Evolutionary conservation across 1,284 basidiomycete genomes (phyloP).

Genomic region (Gymnopus androsaceus): DNA sequence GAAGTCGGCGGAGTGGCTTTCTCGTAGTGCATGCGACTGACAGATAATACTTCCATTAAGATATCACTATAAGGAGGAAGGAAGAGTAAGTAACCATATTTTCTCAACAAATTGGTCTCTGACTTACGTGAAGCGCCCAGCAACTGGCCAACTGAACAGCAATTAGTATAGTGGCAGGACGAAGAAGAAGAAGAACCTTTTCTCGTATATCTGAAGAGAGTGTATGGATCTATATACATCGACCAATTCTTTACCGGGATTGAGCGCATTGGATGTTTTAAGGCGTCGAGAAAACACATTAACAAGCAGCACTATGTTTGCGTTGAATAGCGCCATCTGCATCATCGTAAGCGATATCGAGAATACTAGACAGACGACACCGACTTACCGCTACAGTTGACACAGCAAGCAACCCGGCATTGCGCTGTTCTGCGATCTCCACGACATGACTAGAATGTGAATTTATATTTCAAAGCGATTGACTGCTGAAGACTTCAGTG

Average conservation of each 20-base stretch:
- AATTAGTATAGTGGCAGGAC: background rate
- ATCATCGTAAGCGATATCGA: constrained; percentile 4
- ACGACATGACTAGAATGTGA: too few relatives aligned
- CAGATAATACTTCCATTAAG: too few relatives aligned
- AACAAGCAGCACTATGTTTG: constrained; percentile 65
- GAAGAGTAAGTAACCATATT: background rate
- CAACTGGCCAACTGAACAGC: background rate
- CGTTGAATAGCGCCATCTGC: constrained; percentile 22
- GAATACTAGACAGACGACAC: background rate
- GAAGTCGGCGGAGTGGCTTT: too few relatives aligned
- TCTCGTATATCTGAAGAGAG: constrained; percentile 47
- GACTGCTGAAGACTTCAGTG: too few relatives aligned
- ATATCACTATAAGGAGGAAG: background rate
- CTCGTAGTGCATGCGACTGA: too few relatives aligned
- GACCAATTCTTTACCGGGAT: constrained; percentile 58
- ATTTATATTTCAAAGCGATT: too few relatives aligned
- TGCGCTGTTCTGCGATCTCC: constrained; percentile 25
- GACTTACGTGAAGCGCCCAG: background rate
- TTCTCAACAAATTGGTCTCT: background rate
- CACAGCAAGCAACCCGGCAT: background rate
- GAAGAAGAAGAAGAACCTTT: constrained; percentile 23
- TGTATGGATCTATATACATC: constrained; percentile 71
- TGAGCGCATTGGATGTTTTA: constrained; percentile 48
- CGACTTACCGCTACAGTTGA: background rate
- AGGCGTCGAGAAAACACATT: constrained; percentile 61